phyloP scores from a whole-genome alignment of 140 eudicot species.

The Senecio squalidus region DNA sequence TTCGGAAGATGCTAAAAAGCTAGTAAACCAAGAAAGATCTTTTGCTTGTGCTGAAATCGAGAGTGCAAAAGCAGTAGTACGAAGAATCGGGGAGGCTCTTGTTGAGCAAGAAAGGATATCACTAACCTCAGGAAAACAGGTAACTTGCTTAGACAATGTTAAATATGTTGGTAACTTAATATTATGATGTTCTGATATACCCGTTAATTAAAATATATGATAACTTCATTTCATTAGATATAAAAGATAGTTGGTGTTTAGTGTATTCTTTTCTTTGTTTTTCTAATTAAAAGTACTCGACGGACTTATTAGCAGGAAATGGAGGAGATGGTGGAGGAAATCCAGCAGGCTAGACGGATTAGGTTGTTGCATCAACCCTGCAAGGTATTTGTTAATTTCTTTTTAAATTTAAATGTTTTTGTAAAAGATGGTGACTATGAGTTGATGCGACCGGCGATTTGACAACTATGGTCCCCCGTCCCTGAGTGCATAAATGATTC shows the following conservation, averaged over 20 bases:
- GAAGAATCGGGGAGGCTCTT: slow-evolving; percentile 94
- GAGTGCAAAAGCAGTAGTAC: slow-evolving; percentile 94
- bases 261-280: neutral
- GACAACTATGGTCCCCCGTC: too few relatives aligned
- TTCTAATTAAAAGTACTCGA: slow-evolving; percentile 2
- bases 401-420: neutral
- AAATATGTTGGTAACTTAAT: neutral
- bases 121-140: slow-evolving; percentile 76
- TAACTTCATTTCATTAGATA: neutral
- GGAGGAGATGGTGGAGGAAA: slow-evolving; percentile 79
- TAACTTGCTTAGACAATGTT: slow-evolving; percentile 8
- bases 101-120: slow-evolving; percentile 87
- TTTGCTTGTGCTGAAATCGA: slow-evolving; percentile 99
- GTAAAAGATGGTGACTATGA: neutral
- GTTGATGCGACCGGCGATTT: too few relatives aligned
- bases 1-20: slow-evolving; percentile 93
- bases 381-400: slow-evolving; percentile 49
- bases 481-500: too few relatives aligned
- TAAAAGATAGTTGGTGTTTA: neutral
- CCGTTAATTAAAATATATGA: neutral
- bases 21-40: slow-evolving; percentile 96
- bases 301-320: slow-evolving; percentile 43
- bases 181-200: neutral
- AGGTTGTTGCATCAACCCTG: slow-evolving; percentile 85
- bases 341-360: slow-evolving; percentile 90